Percentiles rank a stretch among this genome's conserved stretches.
Evolutionary conservation across 768 basidiomycete genomes (phyloP).

Genomic region (Symmetrospora coprosmae): DNA sequence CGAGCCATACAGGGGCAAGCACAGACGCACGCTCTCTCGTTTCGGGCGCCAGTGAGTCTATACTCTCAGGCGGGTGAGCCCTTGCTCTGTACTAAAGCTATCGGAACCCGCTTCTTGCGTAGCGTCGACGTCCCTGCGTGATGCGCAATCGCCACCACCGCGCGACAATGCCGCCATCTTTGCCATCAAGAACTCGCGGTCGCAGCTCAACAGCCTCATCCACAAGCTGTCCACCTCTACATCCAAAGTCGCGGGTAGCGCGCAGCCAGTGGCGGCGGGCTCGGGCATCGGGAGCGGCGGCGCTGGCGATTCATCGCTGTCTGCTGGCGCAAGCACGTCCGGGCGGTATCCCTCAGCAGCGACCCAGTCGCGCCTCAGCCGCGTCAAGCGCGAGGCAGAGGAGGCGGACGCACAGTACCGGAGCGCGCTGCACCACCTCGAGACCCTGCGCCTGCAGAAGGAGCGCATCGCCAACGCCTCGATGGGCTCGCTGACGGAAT

Average conservation of each 20-base stretch:
- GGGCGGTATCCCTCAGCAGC: too few relatives aligned
- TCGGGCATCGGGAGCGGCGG: too few relatives aligned
- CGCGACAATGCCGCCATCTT: conserved; percentile 6
- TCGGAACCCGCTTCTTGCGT: conserved; percentile 21
- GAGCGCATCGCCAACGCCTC: conserved; percentile 27
- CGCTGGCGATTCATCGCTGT: too few relatives aligned
- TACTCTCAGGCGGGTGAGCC: background rate
- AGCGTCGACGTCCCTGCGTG: conserved; percentile 21
- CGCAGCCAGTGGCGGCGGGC: too few relatives aligned
- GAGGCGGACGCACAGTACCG: conserved; percentile 26
- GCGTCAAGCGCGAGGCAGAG: conserved; percentile 31
- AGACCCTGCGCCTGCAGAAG: conserved; percentile 32
- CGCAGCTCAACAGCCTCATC: conserved; percentile 20
- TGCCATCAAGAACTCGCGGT: conserved; percentile 17
- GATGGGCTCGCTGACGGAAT: conserved; percentile 24
- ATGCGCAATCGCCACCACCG: conserved; percentile 8
- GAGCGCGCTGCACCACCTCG: conserved; percentile 27
- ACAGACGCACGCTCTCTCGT: background rate
- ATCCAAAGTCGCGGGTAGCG: too few relatives aligned
- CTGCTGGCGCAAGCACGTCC: too few relatives aligned
- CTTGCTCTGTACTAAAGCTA: background rate
- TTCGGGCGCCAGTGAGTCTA: background rate
- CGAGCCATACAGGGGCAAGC: background rate
- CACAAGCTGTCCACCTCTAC: too few relatives aligned
- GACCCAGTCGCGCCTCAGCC: too few relatives aligned